phyloP scores from a whole-genome alignment of 2,329 filamentous ascomycete genomes.

The Fusarium oligoseptatum region DNA sequence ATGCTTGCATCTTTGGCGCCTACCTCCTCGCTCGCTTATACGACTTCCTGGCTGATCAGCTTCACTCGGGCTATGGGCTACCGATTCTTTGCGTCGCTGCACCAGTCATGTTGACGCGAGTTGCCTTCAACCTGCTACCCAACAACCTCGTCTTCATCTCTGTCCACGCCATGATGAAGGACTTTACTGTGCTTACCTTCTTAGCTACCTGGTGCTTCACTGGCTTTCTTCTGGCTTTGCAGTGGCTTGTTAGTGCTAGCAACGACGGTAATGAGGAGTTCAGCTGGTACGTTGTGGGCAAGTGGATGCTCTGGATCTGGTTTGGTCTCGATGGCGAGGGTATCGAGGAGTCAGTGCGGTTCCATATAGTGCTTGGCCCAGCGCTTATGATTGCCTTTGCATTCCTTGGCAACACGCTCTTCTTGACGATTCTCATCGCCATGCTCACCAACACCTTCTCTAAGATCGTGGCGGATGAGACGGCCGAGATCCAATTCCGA shows the following conservation, averaged over 20 bases:
- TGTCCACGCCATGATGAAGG: conserved; percentile 79
- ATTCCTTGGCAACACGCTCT: conserved; percentile 80
- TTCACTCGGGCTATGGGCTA: conserved; percentile 68
- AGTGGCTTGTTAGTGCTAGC: conserved; percentile 67
- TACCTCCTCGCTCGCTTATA: conserved; percentile 73
- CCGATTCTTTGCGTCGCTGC: conserved; percentile 76
- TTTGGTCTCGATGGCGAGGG: conserved; percentile 77
- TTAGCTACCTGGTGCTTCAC: conserved; percentile 78
- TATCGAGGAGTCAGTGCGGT: conserved; percentile 65
- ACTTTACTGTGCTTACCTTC: conserved; percentile 76
- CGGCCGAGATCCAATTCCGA: conserved; percentile 78
- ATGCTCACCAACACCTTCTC: conserved; percentile 81
- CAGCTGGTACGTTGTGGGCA: conserved; percentile 70
- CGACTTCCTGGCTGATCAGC: conserved; percentile 61
- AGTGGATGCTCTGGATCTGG: conserved; percentile 87
- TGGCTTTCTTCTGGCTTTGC: conserved; percentile 77
- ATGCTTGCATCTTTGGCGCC: conserved; percentile 70
- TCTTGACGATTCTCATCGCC: conserved; percentile 80
- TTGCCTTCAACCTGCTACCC: conserved; percentile 80
- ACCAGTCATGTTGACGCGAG: conserved; percentile 76
- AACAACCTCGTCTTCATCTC: conserved; percentile 83
- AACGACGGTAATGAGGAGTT: conserved; percentile 48
- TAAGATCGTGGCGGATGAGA: conserved; percentile 76
- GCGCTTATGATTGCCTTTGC: conserved; percentile 79
- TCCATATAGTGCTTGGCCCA: conserved; percentile 77